phyloP scores from a whole-genome alignment of 495 filamentous ascomycete species.

The Chaetomium tenue region DNA sequence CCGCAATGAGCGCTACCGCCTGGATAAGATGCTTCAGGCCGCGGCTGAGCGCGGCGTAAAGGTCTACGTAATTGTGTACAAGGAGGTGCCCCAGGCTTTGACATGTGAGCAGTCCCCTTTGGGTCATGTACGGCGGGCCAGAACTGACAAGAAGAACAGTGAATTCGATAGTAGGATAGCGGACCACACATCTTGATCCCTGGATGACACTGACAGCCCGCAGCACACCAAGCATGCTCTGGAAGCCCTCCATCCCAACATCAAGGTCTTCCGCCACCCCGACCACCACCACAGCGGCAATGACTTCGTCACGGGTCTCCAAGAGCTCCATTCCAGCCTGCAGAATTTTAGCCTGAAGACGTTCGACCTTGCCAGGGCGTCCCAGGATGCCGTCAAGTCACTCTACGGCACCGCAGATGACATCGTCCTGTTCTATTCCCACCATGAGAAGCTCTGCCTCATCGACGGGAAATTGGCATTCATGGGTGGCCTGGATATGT shows the following conservation, averaged over 20 bases:
- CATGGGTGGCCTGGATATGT: slow-evolving; percentile 80
- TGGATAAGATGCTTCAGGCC: slow-evolving; percentile 84
- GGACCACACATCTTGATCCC: background rate
- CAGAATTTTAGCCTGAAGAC: slow-evolving; percentile 48
- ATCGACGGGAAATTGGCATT: slow-evolving; percentile 80
- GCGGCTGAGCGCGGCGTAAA: slow-evolving; percentile 86
- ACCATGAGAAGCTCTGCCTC: slow-evolving; percentile 90
- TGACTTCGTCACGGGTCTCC: slow-evolving; percentile 43
- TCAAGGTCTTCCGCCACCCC: slow-evolving; percentile 87
- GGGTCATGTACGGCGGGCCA: slow-evolving; percentile 15
- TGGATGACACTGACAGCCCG: slow-evolving; percentile 1
- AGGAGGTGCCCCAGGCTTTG: slow-evolving; percentile 84
- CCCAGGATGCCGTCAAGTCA: slow-evolving; percentile 64
- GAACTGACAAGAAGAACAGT: slow-evolving; percentile 46
- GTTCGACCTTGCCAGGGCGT: slow-evolving; percentile 55
- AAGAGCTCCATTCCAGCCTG: slow-evolving; percentile 36
- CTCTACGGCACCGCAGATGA: slow-evolving; percentile 79
- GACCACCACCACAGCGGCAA: slow-evolving; percentile 80
- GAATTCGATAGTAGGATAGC: slow-evolving; percentile 53
- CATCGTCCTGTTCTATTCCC: slow-evolving; percentile 88
- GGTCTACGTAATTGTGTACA: slow-evolving; percentile 91
- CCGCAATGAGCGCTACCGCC: slow-evolving; percentile 76
- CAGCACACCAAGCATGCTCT: slow-evolving; percentile 81
- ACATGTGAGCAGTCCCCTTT: slow-evolving; percentile 61
- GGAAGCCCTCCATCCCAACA: slow-evolving; percentile 79